phyloP scores from a whole-genome alignment of 805 yeast genomes.

The Jamesozyma jinghongensis region DNA sequence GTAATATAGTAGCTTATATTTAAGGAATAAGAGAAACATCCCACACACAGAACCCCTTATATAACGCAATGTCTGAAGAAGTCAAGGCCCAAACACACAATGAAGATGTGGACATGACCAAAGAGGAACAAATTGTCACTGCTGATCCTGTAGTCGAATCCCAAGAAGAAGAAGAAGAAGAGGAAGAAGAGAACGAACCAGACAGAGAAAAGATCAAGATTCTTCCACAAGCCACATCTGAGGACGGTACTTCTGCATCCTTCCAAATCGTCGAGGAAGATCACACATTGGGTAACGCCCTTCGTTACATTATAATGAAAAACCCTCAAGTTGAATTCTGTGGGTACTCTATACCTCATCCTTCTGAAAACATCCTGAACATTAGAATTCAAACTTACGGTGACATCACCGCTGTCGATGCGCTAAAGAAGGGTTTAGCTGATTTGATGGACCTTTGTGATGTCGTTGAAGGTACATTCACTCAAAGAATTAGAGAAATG shows the following conservation, averaged over 20 bases:
- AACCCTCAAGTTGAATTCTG: constrained; percentile 97
- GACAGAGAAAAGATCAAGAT: constrained; percentile 49
- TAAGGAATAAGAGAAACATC: no score
- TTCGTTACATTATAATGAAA: constrained; percentile 91
- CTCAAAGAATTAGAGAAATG: constrained; percentile 50
- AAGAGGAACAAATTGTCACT: constrained; percentile 4
- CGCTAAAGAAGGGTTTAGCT: constrained; percentile 82
- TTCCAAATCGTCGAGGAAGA: constrained; percentile 91
- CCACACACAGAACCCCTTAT: no score
- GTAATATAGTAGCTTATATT: no score
- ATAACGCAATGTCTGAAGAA: constrained; percentile 1
- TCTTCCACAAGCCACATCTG: constrained; percentile 74
- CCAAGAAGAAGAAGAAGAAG: constrained; percentile 4
- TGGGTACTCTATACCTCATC: constrained; percentile 98
- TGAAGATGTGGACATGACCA: constrained; percentile 8
- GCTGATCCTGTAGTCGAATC: neutral
- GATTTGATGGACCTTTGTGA: constrained; percentile 77
- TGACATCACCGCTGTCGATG: constrained; percentile 77
- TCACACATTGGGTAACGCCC: constrained; percentile 91
- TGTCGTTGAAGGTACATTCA: constrained; percentile 71
- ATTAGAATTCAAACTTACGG: constrained; percentile 92
- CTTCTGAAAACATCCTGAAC: constrained; percentile 84
- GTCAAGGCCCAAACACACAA: neutral
- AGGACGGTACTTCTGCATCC: constrained; percentile 90
- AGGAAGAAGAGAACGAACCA: constrained; percentile 33